Conservation (phyloP, 768 basidiomycete genomes). For the Lactifluus volemus region DNA sequence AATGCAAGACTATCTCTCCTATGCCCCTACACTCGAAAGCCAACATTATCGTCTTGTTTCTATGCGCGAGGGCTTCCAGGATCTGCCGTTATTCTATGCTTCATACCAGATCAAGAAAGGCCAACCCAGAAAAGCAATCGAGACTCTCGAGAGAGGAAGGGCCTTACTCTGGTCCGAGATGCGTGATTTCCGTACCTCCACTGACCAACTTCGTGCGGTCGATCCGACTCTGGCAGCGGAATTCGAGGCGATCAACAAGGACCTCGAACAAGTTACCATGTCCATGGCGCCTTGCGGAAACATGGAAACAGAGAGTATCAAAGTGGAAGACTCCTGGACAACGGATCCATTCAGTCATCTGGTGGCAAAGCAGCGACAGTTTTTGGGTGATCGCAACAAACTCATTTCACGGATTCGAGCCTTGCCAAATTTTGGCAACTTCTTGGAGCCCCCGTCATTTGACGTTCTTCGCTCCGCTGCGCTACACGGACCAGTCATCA, state of each 20-base stretch:
- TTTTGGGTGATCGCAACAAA: neutral
- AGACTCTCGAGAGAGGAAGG: slow-evolving; percentile 8
- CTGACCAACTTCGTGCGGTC: neutral
- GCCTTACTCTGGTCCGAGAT: slow-evolving; percentile 12
- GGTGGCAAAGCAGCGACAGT: neutral
- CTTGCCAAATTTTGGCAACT: neutral
- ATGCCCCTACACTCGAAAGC: neutral
- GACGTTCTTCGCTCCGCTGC: neutral
- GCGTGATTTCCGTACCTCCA: slow-evolving; percentile 3
- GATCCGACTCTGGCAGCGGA: neutral
- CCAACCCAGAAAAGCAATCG: neutral
- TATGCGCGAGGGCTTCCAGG: neutral
- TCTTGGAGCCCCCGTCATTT: neutral
- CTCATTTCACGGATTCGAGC: neutral
- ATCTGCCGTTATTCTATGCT: neutral
- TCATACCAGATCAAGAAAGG: neutral
- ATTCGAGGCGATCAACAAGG: neutral
- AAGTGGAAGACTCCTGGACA: neutral
- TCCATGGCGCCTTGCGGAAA: neutral
- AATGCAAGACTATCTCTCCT: neutral
- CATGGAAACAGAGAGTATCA: neutral
- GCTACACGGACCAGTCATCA: neutral
- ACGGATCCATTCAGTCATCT: neutral
- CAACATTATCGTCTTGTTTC: neutral
- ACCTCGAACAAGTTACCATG: neutral